Base-by-base conservation (phyloP, 768 basidiomycete species). In the Lactarius vividus region DNA sequence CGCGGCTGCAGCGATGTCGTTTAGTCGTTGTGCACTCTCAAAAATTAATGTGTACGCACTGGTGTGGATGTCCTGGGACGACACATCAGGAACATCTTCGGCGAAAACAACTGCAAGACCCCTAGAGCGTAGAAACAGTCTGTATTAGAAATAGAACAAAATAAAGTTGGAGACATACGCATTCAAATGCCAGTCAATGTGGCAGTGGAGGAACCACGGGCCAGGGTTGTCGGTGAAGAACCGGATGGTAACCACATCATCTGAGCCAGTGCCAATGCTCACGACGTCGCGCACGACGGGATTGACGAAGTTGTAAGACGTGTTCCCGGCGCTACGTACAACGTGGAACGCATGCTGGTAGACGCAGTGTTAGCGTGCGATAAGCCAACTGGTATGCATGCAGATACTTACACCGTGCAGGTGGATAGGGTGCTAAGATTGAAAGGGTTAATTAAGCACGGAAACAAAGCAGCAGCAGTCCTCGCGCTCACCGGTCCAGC, bases 261-360 rank as follows among this genome's bases (percentile, higher is more conserved):
- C 42, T 0, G 35, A 0, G 35, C 58, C 23, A 3, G 40, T 64
- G 4, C 72, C 72, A 29, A 68, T 71, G 56, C 64, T 69, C 31
- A 82, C 77, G 7, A 80, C 81, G 70, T 84, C 83, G 58, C 83
- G 73, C 59, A 79, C 72, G 61, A 79, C 75, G 0, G 83, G 83
- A 72, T 84, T 81, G 20, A 44, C 62, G 0, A 59, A 68, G 65
- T 73, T 73, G 60, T 69, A 70, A 11, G 58, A 39, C 4, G 58
- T 29, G 26, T 49, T 71, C 1, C 66, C 66, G 20, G 70, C 65
- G 39, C 69, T 70, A 4, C 66, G 70, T 16, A 71, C 61, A 9
- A 71, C 70, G 35, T 68, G 62, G 69, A 71, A 71, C 28, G 66
- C 23, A 31, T 71, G 70, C 70, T 71, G 28, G n/a, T 28, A n/a